phyloP scores from a whole-genome alignment of 768 basidiomycete genomes.

The Boletus insuetus region DNA sequence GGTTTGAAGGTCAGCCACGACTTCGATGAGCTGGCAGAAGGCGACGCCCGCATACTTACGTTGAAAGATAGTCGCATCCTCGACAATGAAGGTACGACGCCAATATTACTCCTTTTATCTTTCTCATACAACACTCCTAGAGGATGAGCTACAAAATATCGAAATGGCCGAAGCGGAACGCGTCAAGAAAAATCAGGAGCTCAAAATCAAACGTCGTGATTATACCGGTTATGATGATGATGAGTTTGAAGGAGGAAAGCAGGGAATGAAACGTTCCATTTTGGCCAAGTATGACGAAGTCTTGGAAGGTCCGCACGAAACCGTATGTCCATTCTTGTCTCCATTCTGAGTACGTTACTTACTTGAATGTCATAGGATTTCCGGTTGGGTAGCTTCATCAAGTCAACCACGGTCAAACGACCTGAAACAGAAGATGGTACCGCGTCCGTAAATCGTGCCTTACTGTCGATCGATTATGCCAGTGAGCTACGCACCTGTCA shows the following conservation, averaged over 20 bases:
- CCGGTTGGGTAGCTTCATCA: slow-evolving; percentile 68
- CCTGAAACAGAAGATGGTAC: slow-evolving; percentile 48
- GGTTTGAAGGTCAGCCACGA: slow-evolving; percentile 97
- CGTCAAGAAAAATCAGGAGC: slow-evolving; percentile 71
- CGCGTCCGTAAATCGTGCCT: slow-evolving; percentile 71
- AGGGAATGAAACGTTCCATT: slow-evolving; percentile 79
- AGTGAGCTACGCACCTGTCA: slow-evolving; percentile 52
- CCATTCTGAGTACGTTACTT: not conserved
- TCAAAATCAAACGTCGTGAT: slow-evolving; percentile 84
- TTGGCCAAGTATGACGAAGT: slow-evolving; percentile 94
- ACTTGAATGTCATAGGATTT: slow-evolving; percentile 60
- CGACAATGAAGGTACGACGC: slow-evolving; percentile 82
- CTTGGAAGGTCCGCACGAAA: slow-evolving; percentile 69
- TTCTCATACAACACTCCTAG: slow-evolving; percentile 38
- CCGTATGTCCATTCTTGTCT: slow-evolving; percentile 41
- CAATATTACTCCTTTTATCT: not conserved
- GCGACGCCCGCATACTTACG: slow-evolving; percentile 93
- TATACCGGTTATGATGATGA: slow-evolving; percentile 98
- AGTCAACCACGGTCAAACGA: slow-evolving; percentile 35
- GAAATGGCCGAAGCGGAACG: slow-evolving; percentile 90
- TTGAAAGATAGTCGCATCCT: slow-evolving; percentile 95
- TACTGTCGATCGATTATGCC: slow-evolving; percentile 84
- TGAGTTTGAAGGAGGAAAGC: slow-evolving; percentile 74
- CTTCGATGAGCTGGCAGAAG: slow-evolving; percentile 88
- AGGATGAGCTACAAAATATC: slow-evolving; percentile 97